A percentile compares a stretch with the other conserved stretches of the same genome.
These are phyloP conservation scores for Kodamaea kaohsiungensis DNA, from an alignment of 805 yeast species.

Conservation along the genomic window DNA sequence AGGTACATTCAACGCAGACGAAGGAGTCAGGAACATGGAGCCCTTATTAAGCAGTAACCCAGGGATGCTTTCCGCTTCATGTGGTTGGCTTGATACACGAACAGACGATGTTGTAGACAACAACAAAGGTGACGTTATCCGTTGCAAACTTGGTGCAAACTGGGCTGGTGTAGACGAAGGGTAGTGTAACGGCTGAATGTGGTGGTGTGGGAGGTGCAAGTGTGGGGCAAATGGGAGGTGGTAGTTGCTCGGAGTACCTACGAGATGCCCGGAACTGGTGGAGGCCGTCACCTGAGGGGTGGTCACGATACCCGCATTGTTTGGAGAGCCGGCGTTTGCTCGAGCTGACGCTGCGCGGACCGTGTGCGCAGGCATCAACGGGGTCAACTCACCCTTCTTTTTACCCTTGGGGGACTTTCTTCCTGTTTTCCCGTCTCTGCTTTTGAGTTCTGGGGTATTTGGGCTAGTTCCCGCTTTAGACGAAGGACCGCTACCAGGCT, in stretches of 20 bases:
- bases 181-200: slow-evolving; percentile 56
- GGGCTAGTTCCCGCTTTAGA: slow-evolving; percentile 44
- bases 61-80: slow-evolving; percentile 12
- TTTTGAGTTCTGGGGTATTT: slow-evolving; percentile 57
- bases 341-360: slow-evolving; percentile 9
- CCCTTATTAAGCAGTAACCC: slow-evolving; percentile 33
- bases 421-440: slow-evolving; percentile 40
- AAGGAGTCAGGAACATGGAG: slow-evolving; percentile 33
- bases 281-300: slow-evolving; percentile 7
- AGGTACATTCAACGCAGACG: slow-evolving; percentile 31
- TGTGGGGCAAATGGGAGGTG: slow-evolving; percentile 1
- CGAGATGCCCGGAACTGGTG: slow-evolving; percentile 11
- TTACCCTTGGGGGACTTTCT: slow-evolving; percentile 27
- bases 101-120: slow-evolving; percentile 50
- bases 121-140: slow-evolving; percentile 65
- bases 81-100: neutral
- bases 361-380: slow-evolving; percentile 28
- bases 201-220: slow-evolving; percentile 7
- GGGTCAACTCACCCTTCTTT: slow-evolving; percentile 22
- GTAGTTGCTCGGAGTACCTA: neutral
- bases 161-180: slow-evolving; percentile 72
- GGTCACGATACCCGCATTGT: neutral
- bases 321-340: neutral
- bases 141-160: slow-evolving; percentile 62
- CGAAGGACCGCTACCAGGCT: slow-evolving; percentile 22